Conservation (phyloP, 2,329 filamentous ascomycete genomes). For the Clarireedia monteithiana region DNA sequence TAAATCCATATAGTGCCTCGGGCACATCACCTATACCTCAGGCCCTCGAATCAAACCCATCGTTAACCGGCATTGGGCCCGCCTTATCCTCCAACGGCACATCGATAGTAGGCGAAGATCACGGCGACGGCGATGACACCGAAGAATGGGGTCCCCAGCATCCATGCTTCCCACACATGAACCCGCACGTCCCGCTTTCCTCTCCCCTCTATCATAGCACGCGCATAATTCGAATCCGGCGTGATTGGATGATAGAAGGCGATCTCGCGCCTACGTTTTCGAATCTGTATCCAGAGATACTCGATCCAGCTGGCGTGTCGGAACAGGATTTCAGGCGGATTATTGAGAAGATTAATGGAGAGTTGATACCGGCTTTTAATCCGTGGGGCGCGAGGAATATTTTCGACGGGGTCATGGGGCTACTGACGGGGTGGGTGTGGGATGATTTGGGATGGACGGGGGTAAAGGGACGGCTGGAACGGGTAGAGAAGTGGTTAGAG, state of each 20-base stretch:
- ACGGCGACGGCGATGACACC: slow-evolving; percentile 48
- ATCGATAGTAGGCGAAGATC: slow-evolving; percentile 23
- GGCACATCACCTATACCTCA: slow-evolving; percentile 19
- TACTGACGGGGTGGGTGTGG: slow-evolving; percentile 89
- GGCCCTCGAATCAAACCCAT: slow-evolving; percentile 16
- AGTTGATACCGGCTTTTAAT: slow-evolving; percentile 69
- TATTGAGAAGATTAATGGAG: slow-evolving; percentile 73
- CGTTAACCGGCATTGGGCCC: slow-evolving; percentile 25
- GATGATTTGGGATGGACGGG: slow-evolving; percentile 77
- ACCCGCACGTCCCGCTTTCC: slow-evolving; percentile 76
- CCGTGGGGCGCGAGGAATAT: slow-evolving; percentile 72
- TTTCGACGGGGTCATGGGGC: slow-evolving; percentile 69
- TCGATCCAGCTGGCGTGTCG: slow-evolving; percentile 72
- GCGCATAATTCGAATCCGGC: slow-evolving; percentile 80
- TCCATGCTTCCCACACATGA: slow-evolving; percentile 88
- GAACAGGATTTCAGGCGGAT: slow-evolving; percentile 82
- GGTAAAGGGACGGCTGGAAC: slow-evolving; percentile 62
- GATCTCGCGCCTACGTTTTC: slow-evolving; percentile 90
- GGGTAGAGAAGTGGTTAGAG: slow-evolving; percentile 74
- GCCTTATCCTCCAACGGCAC: slow-evolving; percentile 29
- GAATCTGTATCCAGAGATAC: slow-evolving; percentile 91
- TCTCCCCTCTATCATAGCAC: slow-evolving; percentile 71
- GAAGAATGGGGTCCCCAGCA: slow-evolving; percentile 87
- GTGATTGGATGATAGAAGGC: slow-evolving; percentile 85
- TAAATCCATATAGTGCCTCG: slow-evolving; percentile 17